Percentiles rank a stretch among this genome's conserved stretches.
Conservation (phyloP, 1,284 basidiomycete species). For the Heterobasidion occidentale region DNA sequence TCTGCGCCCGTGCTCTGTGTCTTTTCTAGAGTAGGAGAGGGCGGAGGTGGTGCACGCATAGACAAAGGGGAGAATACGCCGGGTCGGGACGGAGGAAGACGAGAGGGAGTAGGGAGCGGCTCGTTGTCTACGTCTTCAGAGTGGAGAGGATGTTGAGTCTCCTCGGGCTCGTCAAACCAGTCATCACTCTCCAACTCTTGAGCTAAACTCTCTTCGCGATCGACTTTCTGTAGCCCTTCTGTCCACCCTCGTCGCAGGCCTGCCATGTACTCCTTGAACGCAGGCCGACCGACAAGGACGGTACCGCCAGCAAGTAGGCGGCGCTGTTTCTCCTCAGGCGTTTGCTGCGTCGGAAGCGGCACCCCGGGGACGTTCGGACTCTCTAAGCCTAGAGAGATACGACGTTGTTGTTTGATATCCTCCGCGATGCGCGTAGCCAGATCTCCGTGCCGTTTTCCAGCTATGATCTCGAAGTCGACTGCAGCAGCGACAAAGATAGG, state of each 20-base stretch:
- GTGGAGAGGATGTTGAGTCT: constrained; percentile 7
- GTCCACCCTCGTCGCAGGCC: constrained; percentile 85
- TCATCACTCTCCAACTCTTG: constrained; percentile 65
- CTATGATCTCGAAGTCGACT: constrained; percentile 83
- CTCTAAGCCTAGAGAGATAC: constrained; percentile 58
- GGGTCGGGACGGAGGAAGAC: constrained; percentile 29
- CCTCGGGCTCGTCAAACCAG: constrained; percentile 63
- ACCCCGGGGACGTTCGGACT: constrained; percentile 33
- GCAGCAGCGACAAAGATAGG: constrained; percentile 92
- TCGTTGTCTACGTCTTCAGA: constrained; percentile 20
- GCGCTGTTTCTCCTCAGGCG: constrained; percentile 47
- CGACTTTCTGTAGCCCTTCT: constrained; percentile 61
- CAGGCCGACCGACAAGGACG: constrained; percentile 84
- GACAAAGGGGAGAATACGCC: constrained; percentile 33
- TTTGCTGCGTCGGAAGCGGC: constrained; percentile 48
- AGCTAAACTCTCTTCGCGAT: constrained; percentile 73
- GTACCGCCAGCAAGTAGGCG: constrained; percentile 77
- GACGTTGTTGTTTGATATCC: constrained; percentile 59
- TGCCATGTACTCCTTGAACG: constrained; percentile 91
- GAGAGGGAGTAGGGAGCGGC: constrained; percentile 31
- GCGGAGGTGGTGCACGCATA: constrained; percentile 1
- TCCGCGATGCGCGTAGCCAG: constrained; percentile 72
- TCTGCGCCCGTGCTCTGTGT: constrained; percentile 13
- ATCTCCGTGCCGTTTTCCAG: constrained; percentile 81
- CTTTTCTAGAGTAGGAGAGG: constrained; percentile 6